Evolutionary conservation across 495 filamentous ascomycete genomes (phyloP).

Genomic region (Hypoxylon lienhwacheense): DNA sequence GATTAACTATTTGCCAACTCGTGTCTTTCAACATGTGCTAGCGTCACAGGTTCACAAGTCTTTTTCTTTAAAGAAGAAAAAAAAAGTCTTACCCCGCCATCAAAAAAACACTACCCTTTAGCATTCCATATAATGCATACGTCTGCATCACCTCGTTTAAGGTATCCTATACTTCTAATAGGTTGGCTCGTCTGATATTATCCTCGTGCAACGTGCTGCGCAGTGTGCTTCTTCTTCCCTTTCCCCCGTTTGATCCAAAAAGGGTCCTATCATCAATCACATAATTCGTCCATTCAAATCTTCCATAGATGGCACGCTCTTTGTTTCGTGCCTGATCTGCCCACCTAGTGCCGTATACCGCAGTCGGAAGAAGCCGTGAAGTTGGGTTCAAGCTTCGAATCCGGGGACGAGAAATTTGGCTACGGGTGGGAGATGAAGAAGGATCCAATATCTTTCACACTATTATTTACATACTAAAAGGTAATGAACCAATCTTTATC

Average conservation of each 20-base stretch:
- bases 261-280: no score
- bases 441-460: no score
- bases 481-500: no score
- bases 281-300: not conserved
- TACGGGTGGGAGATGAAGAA: no score
- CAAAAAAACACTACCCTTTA: constrained; percentile 5
- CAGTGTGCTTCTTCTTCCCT: not conserved
- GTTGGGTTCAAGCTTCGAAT: not conserved
- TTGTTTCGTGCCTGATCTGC: constrained; percentile 12
- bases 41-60: constrained; percentile 34
- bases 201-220: not conserved
- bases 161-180: constrained; percentile 13
- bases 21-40: constrained; percentile 36
- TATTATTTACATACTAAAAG: no score
- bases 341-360: constrained; percentile 1
- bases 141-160: constrained; percentile 6
- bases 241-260: no score
- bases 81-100: constrained; percentile 21
- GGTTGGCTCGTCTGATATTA: constrained; percentile 4
- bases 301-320: not conserved
- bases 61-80: no score
- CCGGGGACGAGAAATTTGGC: constrained; percentile 21
- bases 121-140: not conserved
- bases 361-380: constrained; percentile 18
- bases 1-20: constrained; percentile 25